Percentiles rank a stretch among this genome's conserved stretches.
phyloP scores from a whole-genome alignment of 805 yeast species.

The Schizosaccharomyces japonicus region DNA sequence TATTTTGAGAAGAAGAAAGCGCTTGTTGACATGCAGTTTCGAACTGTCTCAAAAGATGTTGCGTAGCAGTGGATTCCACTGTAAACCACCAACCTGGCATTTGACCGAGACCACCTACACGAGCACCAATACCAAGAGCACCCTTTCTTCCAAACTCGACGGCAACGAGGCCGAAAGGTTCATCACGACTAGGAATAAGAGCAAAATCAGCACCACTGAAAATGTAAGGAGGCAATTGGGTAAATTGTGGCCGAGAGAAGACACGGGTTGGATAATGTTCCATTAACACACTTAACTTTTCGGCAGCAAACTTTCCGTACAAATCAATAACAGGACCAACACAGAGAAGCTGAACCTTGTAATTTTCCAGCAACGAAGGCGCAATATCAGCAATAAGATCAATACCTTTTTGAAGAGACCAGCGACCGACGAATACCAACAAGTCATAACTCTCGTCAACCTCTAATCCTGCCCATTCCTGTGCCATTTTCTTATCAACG shows the following conservation, averaged over 20 bases:
- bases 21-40: conserved; percentile 4
- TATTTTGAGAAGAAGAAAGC: neutral
- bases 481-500: neutral
- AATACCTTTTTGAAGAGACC: conserved; percentile 5
- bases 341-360: conserved; percentile 2
- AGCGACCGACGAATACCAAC: conserved; percentile 5
- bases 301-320: conserved; percentile 5
- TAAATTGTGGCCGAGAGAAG: conserved; percentile 3
- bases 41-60: conserved; percentile 3
- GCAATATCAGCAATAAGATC: conserved; percentile 5
- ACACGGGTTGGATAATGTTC: conserved; percentile 1
- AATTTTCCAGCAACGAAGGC: neutral
- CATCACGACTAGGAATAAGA: conserved; percentile 5
- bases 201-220: conserved; percentile 5
- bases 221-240: conserved; percentile 4
- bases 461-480: conserved; percentile 5
- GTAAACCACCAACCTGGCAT: conserved; percentile 6
- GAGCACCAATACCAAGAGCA: conserved; percentile 5
- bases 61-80: conserved; percentile 4
- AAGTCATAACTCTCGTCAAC: neutral
- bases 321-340: conserved; percentile 5
- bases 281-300: neutral
- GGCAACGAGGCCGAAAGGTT: conserved; percentile 5
- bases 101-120: conserved; percentile 5
- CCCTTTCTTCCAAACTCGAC: conserved; percentile 6